Conservation (phyloP, 495 filamentous ascomycete genomes). For the Xeromyces bisporus region DNA sequence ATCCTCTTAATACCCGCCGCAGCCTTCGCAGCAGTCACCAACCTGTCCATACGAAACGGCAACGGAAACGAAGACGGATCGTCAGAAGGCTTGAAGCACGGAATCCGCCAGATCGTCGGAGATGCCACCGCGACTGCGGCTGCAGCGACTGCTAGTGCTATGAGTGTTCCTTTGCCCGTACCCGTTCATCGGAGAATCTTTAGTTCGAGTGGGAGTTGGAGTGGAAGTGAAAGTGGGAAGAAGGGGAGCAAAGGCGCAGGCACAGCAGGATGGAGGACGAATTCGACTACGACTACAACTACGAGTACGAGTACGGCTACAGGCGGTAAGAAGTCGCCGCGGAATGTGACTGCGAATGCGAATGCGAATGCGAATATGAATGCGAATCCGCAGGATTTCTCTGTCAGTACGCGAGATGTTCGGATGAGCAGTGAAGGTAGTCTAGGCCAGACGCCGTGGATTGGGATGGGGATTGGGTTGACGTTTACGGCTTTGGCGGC, state of each 20-base stretch:
- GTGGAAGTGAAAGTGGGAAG: no score
- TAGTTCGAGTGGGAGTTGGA: no score
- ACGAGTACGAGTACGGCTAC: neutral
- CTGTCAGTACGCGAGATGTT: constrained; percentile 2
- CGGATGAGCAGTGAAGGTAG: constrained; percentile 26
- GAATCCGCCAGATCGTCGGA: neutral
- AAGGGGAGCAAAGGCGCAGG: neutral
- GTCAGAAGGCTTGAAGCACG: neutral
- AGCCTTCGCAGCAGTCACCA: neutral
- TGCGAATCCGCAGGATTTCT: constrained; percentile 7
- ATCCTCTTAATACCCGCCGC: constrained; percentile 2
- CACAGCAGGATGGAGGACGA: neutral
- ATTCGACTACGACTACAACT: neutral
- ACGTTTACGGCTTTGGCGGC: constrained; percentile 28
- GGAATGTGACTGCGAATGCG: no score
- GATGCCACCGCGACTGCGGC: no score
- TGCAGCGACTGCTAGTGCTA: no score
- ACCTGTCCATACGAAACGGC: neutral
- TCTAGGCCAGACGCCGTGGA: constrained; percentile 31
- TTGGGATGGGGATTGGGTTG: constrained; percentile 31
- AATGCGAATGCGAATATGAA: no score
- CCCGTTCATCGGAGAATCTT: no score
- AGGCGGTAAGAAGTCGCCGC: neutral
- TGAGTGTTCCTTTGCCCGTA: no score
- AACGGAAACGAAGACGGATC: neutral